These are phyloP conservation scores for Heliocybe sulcata DNA, from an alignment of 1,284 basidiomycete species.

Conservation along the genomic window DNA sequence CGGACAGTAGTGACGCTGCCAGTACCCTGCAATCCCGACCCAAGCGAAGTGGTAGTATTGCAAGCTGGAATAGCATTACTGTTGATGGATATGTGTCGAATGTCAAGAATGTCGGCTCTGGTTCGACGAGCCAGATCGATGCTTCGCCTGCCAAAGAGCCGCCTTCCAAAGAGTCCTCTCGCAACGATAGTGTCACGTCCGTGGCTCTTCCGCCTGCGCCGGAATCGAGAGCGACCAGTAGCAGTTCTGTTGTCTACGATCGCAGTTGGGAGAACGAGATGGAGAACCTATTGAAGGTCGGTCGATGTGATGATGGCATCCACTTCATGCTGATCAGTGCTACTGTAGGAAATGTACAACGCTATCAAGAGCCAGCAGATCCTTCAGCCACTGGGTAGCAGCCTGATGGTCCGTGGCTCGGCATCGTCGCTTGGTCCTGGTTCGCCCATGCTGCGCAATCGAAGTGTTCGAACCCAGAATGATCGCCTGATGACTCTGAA, in stretches of 20 bases:
- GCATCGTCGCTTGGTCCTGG: constrained; percentile 47
- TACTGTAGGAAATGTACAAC: constrained; percentile 84
- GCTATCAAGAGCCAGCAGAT: constrained; percentile 91
- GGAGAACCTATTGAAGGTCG: constrained; percentile 78
- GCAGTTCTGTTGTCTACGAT: constrained; percentile 36
- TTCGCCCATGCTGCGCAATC: constrained; percentile 46
- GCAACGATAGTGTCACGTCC: constrained; percentile 16
- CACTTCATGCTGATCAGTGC: constrained; percentile 6
- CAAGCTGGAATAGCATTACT: constrained; percentile 75
- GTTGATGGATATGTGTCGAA: constrained; percentile 37
- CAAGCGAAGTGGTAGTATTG: constrained; percentile 73
- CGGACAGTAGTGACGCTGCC: constrained; percentile 39
- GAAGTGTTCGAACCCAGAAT: constrained; percentile 57
- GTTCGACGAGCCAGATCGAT: not conserved
- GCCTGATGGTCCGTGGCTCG: constrained; percentile 35
- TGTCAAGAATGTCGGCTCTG: not conserved
- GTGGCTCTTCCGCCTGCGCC: constrained; percentile 18
- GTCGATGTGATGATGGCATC: constrained; percentile 9
- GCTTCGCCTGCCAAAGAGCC: not conserved
- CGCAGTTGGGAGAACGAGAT: constrained; percentile 80
- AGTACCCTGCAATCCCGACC: constrained; percentile 39
- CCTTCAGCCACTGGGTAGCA: constrained; percentile 63
- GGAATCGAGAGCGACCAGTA: constrained; percentile 30
- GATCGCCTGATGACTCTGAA: constrained; percentile 77
- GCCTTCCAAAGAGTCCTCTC: constrained; percentile 2